These are phyloP conservation scores for Entamoeba moshkovskii DNA, from an alignment of 208 protist species.

Conservation along the genomic window DNA sequence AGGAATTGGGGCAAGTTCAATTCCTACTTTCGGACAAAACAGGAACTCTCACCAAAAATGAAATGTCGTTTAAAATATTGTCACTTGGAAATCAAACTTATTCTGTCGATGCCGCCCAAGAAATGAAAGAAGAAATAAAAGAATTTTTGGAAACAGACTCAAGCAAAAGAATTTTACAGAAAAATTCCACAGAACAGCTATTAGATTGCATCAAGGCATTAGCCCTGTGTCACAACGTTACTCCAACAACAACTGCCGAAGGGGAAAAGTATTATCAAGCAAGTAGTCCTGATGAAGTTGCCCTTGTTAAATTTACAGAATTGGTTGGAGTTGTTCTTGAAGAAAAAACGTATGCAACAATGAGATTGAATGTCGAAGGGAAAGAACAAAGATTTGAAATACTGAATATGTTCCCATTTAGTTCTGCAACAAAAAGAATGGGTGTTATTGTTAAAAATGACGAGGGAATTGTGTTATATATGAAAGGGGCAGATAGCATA, in stretches of 20 bases:
- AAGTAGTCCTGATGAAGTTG: constrained; percentile 73
- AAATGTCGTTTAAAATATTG: constrained; percentile 61
- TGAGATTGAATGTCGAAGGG: constrained; percentile 39
- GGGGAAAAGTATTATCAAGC: constrained; percentile 40
- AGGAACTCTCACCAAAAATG: constrained; percentile 90
- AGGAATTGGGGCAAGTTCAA: constrained; percentile 84
- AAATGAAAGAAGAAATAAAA: constrained; percentile 30
- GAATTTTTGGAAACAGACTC: neutral
- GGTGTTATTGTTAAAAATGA: constrained; percentile 74
- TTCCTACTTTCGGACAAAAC: constrained; percentile 94
- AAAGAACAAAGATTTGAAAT: constrained; percentile 58
- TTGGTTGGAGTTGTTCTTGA: constrained; percentile 45
- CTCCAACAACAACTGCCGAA: constrained; percentile 53
- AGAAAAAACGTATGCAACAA: constrained; percentile 26
- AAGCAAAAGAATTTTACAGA: neutral
- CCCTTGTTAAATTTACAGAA: constrained; percentile 77
- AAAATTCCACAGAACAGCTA: neutral
- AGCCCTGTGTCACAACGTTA: constrained; percentile 74
- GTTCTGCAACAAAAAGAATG: constrained; percentile 87
- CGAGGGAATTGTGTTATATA: constrained; percentile 63
- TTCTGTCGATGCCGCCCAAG: neutral
- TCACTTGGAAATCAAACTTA: neutral
- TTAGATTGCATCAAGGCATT: constrained; percentile 26
- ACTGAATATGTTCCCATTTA: constrained; percentile 86
- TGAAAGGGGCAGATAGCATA: constrained; percentile 82